Evolutionary conservation across 805 yeast genomes (phyloP).

Genomic region (Millerozyma miso): DNA sequence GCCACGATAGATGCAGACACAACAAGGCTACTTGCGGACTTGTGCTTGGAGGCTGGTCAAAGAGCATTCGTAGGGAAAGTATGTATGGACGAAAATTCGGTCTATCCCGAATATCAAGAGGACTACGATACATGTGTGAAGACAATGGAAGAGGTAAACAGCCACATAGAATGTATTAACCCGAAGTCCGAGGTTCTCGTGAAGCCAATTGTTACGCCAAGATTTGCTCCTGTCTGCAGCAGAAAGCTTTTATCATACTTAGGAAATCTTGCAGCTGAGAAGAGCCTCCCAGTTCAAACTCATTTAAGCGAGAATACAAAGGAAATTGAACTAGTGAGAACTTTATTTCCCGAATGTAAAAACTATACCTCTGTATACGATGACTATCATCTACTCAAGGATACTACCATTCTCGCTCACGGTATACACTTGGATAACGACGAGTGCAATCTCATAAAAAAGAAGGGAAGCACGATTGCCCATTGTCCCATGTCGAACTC

Average conservation of each 20-base stretch:
- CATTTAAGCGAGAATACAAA: constrained; percentile 79
- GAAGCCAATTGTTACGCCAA: constrained; percentile 80
- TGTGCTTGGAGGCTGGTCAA: constrained; percentile 67
- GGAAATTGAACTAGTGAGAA: constrained; percentile 71
- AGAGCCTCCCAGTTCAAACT: constrained; percentile 72
- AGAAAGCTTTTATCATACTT: constrained; percentile 56
- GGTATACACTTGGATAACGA: constrained; percentile 69
- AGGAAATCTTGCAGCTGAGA: constrained; percentile 50
- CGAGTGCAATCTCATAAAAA: constrained; percentile 58
- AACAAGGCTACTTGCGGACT: constrained; percentile 70
- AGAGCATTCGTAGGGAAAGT: constrained; percentile 90
- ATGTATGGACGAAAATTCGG: constrained; percentile 82
- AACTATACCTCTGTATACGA: constrained; percentile 78
- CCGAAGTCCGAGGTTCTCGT: constrained; percentile 48
- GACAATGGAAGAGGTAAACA: constrained; percentile 53
- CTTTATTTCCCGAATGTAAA: constrained; percentile 66
- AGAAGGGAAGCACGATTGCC: constrained; percentile 63
- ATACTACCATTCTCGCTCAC: constrained; percentile 81
- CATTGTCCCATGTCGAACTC: constrained; percentile 95
- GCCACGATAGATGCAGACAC: constrained; percentile 82
- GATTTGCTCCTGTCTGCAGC: constrained; percentile 90
- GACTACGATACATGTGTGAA: constrained; percentile 48
- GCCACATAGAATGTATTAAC: constrained; percentile 51
- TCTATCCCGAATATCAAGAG: constrained; percentile 65
- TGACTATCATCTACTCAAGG: constrained; percentile 52